Percentiles rank a stretch among this genome's conserved stretches.
These are phyloP conservation scores for Mucor sp. DNA, from an alignment of 371 early-diverging fungal genomes.

Conservation along the genomic window DNA sequence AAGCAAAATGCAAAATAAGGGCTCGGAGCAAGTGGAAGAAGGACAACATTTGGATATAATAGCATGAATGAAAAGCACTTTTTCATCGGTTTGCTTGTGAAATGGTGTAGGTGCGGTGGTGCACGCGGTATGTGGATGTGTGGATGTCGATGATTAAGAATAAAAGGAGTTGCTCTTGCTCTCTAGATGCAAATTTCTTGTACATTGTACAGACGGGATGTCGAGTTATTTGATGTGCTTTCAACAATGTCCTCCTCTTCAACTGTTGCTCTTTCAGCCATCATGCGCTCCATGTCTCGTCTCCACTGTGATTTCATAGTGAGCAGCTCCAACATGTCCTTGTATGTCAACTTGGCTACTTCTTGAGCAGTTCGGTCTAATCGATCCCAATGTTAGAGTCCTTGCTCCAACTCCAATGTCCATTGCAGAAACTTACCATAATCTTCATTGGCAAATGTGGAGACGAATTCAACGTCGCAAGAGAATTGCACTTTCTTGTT, in stretches of 20 bases:
- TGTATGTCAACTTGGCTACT: slow-evolving; percentile 50
- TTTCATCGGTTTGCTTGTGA: background rate
- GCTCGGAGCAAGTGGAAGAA: background rate
- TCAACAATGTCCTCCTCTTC: slow-evolving; percentile 14
- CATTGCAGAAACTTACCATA: slow-evolving; percentile 33
- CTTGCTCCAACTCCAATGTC: background rate
- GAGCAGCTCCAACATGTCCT: slow-evolving; percentile 50
- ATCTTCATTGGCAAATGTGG: slow-evolving; percentile 52
- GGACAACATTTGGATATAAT: slow-evolving; percentile 1
- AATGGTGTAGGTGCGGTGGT: background rate
- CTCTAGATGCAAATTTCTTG: slow-evolving; percentile 28
- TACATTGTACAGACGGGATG: slow-evolving; percentile 17
- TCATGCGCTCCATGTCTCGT: slow-evolving; percentile 46
- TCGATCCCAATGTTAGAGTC: background rate
- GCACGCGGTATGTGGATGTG: background rate
- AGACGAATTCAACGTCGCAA: slow-evolving; percentile 37
- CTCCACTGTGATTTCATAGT: slow-evolving; percentile 50
- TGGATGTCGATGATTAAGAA: background rate
- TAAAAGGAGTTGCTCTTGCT: background rate
- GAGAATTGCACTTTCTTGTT: slow-evolving; percentile 49
- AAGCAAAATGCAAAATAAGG: background rate
- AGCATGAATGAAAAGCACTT: background rate
- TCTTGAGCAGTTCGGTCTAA: slow-evolving; percentile 52
- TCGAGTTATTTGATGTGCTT: slow-evolving; percentile 3
- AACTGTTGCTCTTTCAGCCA: slow-evolving; percentile 27